Percentiles rank a stretch among this genome's conserved stretches.
These are phyloP conservation scores for Peronospora farinosa DNA, from an alignment of 352 stramenopile species.

Conservation along the genomic window DNA sequence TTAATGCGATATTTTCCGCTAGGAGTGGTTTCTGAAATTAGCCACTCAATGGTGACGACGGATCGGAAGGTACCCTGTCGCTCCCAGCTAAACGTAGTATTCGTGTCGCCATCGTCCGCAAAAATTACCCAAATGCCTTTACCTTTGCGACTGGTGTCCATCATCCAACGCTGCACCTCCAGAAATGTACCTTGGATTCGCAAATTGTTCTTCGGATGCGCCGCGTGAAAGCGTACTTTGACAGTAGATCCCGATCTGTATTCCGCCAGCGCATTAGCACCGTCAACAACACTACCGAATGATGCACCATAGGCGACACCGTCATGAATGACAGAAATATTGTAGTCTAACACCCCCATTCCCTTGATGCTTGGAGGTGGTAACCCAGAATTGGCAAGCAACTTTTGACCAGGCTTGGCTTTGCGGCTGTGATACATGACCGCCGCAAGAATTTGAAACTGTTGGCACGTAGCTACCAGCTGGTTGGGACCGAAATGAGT, in stretches of 20 bases:
- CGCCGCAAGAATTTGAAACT: constrained; percentile 62
- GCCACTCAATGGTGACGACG: constrained; percentile 64
- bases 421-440: constrained; percentile 15
- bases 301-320: constrained; percentile 33
- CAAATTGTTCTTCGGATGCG: constrained; percentile 80
- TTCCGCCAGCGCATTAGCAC: constrained; percentile 34
- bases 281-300: constrained; percentile 54
- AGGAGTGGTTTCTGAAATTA: constrained; percentile 41
- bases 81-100: constrained; percentile 77
- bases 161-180: constrained; percentile 67
- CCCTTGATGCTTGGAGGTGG: constrained; percentile 48
- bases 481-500: constrained; percentile 87
- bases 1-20: constrained; percentile 66
- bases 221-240: constrained; percentile 58
- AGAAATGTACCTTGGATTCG: constrained; percentile 71
- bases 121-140: constrained; percentile 65
- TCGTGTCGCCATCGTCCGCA: constrained; percentile 61
- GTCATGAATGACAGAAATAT: constrained; percentile 69
- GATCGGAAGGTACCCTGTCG: constrained; percentile 65
- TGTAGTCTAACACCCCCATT: constrained; percentile 65
- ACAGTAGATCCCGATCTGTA: constrained; percentile 48
- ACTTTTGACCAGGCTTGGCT: constrained; percentile 2
- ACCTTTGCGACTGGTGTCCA: constrained; percentile 25
- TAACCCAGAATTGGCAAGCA: constrained; percentile 8
- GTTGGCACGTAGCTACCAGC: constrained; percentile 65